Evolutionary conservation across 345 rosid species (phyloP), one percentile per base, ranked within the genome.

Genomic region (Ricinus communis): DNA sequence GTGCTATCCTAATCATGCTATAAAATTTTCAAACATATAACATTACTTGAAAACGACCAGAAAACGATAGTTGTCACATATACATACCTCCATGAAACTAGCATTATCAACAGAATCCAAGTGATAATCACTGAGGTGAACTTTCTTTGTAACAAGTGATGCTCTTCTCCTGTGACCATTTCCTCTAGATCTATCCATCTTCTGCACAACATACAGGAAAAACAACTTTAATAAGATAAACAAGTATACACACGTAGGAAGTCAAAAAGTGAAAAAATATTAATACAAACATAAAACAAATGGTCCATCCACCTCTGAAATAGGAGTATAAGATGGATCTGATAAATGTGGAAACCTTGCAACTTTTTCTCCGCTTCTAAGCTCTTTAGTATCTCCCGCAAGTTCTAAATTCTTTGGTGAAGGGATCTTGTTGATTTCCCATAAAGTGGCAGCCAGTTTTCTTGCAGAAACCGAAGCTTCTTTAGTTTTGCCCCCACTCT

Each of bases 361-460:
- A 45, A 54, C 58, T 45, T 73, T 81, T 11, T 71, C 69, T 76
- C 73, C 82, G 77, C 71, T 69, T 71, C 77, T 78, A 57, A 65
- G 49, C 4, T 82, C 74, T 81, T 82, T 77, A 82, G 71, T 78
- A 46, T 70, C 82, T 49, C 62, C 65, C 45, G 66, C 19, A 47
- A 21, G 43, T 41, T 77, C 89, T 61, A 45, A 74, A 21, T 75
- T 73, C 46, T 78, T 73, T 0, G 88, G 80, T 0, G 90, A 83
- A 65, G 86, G 76, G 46, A 86, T 78, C 74, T 81, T 85, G 52
- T 87, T 87, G 80, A 91, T 86, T 72, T 87, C 98, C 96, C 98
- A 90, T 62, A 91, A 76, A 2, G 91, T 87, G 9, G 98, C 98
- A 8, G 91, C 98, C 47, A 94, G 85, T 69, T 90, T 94, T 74